These are phyloP conservation scores for Penicillium maclennaniae DNA, from an alignment of 495 filamentous ascomycete genomes.

Conservation along the genomic window DNA sequence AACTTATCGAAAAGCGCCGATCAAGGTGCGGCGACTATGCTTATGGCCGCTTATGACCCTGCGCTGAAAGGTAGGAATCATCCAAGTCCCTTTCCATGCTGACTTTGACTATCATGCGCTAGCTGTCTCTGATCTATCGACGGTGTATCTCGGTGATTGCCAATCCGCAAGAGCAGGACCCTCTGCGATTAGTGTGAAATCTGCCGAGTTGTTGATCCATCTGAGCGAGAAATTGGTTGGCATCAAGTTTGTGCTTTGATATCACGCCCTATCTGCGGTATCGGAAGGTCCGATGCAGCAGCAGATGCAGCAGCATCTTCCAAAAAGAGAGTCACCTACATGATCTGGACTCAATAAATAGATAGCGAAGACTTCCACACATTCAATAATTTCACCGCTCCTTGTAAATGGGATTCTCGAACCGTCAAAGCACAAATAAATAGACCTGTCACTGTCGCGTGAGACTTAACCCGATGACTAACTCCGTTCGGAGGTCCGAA, in stretches of 20 bases:
- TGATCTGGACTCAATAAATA: not conserved
- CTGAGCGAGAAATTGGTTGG: conserved; percentile 51
- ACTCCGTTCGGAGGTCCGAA: conserved; percentile 26
- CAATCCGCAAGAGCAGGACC: conserved; percentile 18
- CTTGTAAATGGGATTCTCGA: not conserved
- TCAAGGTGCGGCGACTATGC: conserved; percentile 51
- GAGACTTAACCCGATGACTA: conserved; percentile 5
- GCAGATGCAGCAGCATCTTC: not conserved
- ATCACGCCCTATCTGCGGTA: not conserved
- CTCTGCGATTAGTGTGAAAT: conserved; percentile 28
- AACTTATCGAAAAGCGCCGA: conserved; percentile 41
- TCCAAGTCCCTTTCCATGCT: conserved; percentile 5
- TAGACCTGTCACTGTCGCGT: not conserved
- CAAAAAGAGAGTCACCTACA: too few species aligned
- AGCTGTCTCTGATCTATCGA: conserved; percentile 13
- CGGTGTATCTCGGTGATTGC: conserved; percentile 28
- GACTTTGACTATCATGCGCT: not conserved
- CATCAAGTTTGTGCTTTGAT: conserved; percentile 21
- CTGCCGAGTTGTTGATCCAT: conserved; percentile 41
- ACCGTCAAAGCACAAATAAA: not conserved
- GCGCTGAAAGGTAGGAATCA: conserved; percentile 30
- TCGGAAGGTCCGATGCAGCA: conserved; percentile 10
- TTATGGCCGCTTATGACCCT: conserved; percentile 56
- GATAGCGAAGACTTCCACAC: not conserved
- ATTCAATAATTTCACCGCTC: not conserved